These are phyloP conservation scores for Podospora appendiculata DNA, from an alignment of 495 filamentous ascomycete species.

Conservation along the genomic window DNA sequence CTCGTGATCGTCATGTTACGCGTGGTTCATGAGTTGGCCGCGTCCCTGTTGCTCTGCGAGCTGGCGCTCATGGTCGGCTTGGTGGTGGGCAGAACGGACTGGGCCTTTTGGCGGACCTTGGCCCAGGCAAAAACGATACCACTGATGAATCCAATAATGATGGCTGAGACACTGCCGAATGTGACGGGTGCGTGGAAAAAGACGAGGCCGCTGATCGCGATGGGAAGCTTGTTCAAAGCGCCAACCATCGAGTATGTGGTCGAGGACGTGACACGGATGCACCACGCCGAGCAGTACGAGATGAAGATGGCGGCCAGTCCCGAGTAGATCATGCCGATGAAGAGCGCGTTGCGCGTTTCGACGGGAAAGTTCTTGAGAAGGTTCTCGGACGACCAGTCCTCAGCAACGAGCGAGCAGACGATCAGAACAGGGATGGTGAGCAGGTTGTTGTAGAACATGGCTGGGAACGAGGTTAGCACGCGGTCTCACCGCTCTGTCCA, in stretches of 20 bases:
- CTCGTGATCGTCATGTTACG: no score
- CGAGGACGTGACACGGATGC: constrained; percentile 90
- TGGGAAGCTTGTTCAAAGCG: constrained; percentile 93
- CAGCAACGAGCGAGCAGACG: constrained; percentile 70
- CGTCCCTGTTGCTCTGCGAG: constrained; percentile 85
- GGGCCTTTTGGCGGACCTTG: constrained; percentile 72
- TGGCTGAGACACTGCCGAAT: constrained; percentile 84
- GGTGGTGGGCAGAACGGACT: constrained; percentile 58
- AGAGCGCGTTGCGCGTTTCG: constrained; percentile 62
- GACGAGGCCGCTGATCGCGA: constrained; percentile 80
- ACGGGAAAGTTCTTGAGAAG: constrained; percentile 79
- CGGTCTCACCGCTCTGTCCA: neutral
- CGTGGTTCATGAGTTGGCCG: constrained; percentile 36
- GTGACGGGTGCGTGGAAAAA: constrained; percentile 96
- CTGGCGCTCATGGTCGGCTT: constrained; percentile 77
- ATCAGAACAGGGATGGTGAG: constrained; percentile 91
- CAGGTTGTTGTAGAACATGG: constrained; percentile 99
- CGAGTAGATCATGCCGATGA: constrained; percentile 88
- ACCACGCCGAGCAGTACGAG: constrained; percentile 97
- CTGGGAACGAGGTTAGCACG: constrained; percentile 37
- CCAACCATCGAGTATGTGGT: constrained; percentile 99
- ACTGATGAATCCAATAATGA: constrained; percentile 79
- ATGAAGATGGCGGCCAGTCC: constrained; percentile 94
- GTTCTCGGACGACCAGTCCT: constrained; percentile 89
- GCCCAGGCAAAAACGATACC: constrained; percentile 89